phyloP scores from a whole-genome alignment of 176 grass and related monocot genomes.

The Bromus sterilis region DNA sequence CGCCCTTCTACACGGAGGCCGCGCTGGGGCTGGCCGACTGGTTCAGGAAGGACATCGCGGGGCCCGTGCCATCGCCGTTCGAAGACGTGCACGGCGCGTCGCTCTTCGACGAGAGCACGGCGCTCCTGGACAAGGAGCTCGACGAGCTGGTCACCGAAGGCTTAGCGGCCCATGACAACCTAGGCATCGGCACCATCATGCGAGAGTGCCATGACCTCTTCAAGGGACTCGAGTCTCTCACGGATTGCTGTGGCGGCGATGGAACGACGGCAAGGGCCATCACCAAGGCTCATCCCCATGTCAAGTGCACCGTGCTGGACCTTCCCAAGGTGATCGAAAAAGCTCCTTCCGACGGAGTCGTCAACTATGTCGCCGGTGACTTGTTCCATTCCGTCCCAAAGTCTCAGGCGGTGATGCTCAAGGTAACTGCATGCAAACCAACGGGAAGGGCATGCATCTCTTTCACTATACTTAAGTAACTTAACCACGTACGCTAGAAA shows the following conservation, averaged over 20 bases:
- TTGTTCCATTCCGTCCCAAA: conserved; percentile 42
- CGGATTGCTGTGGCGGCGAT: conserved; percentile 34
- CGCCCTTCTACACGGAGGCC: neutral
- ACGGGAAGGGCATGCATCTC: too few relatives aligned
- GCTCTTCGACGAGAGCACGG: conserved; percentile 13
- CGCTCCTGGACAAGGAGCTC: neutral
- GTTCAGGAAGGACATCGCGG: conserved; percentile 15
- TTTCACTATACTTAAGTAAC: neutral
- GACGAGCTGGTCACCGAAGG: neutral
- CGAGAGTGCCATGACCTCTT: conserved; percentile 1
- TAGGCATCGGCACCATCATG: neutral
- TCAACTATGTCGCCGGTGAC: conserved; percentile 34
- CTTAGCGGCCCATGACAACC: neutral
- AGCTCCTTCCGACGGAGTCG: neutral
- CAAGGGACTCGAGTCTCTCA: conserved; percentile 13
- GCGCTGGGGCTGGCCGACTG: conserved; percentile 2
- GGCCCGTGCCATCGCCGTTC: neutral
- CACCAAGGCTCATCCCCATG: conserved; percentile 3
- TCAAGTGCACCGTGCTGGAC: conserved; percentile 39
- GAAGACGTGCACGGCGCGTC: neutral
- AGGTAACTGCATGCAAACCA: conserved; percentile 15
- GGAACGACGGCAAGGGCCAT: conserved; percentile 21
- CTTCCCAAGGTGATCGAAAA: conserved; percentile 23
- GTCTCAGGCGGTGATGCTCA: conserved; percentile 33
- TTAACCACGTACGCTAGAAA: neutral